A percentile compares a stretch with the other conserved stretches of the same genome.
Conservation (phyloP, 2,329 filamentous ascomycete species). For the Diaporthe eres region DNA sequence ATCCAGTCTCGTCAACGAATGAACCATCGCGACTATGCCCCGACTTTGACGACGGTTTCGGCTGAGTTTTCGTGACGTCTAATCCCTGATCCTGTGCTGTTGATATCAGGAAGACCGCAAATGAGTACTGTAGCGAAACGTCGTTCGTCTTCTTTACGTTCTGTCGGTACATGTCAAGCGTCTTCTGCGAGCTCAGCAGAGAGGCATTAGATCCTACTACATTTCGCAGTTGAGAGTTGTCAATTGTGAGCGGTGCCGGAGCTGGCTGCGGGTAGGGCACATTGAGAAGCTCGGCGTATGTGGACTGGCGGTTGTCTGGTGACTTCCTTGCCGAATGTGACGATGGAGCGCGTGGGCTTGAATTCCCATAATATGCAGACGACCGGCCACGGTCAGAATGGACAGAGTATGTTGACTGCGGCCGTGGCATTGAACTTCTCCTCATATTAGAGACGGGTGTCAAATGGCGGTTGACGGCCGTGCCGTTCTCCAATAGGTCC, state of each 20-base stretch:
- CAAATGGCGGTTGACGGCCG: constrained; percentile 72
- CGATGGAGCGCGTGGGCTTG: constrained; percentile 63
- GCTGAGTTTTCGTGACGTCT: constrained; percentile 62
- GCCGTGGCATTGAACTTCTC: constrained; percentile 74
- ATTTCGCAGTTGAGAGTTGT: constrained; percentile 85
- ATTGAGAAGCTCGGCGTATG: constrained; percentile 74
- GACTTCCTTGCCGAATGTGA: constrained; percentile 62
- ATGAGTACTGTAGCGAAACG: constrained; percentile 91
- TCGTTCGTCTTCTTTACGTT: constrained; percentile 99
- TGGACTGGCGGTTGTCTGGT: constrained; percentile 66
- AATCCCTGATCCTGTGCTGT: constrained; percentile 84
- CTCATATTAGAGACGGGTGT: constrained; percentile 70
- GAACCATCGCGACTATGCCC: constrained; percentile 63
- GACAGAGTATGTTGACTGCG: constrained; percentile 82
- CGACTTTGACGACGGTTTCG: constrained; percentile 62
- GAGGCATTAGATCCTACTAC: constrained; percentile 92
- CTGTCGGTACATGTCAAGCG: constrained; percentile 95
- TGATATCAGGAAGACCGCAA: constrained; percentile 94
- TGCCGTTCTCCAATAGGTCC: constrained; percentile 65
- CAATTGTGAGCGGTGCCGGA: constrained; percentile 76
- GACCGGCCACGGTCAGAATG: constrained; percentile 81
- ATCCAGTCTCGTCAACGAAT: constrained; percentile 60
- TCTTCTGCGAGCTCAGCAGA: constrained; percentile 90
- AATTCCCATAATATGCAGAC: constrained; percentile 60
- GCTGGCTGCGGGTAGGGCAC: constrained; percentile 85